phyloP scores from a whole-genome alignment of 1,284 basidiomycete species.

The Apiotrichum brassicae region DNA sequence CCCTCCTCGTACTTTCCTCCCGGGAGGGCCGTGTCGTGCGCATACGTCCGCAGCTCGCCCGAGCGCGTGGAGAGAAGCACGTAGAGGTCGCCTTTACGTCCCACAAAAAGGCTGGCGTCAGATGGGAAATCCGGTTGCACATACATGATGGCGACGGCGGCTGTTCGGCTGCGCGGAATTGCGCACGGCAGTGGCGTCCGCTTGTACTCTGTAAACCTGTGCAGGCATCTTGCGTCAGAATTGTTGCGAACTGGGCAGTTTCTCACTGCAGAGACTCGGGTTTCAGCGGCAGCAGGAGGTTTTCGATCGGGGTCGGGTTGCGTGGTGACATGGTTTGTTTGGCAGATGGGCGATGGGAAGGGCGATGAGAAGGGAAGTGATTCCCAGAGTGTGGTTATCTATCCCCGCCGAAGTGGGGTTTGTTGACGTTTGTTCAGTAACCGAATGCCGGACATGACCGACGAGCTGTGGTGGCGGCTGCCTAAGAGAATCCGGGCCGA shows the following conservation, averaged over 20 bases:
- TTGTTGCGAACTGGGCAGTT: no score
- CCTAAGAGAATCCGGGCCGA: no score
- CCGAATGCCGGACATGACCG: constrained; percentile 1
- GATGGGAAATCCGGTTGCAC: background rate
- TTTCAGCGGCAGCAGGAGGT: constrained; percentile 36
- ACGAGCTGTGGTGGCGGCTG: no score
- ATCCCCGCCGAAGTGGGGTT: background rate
- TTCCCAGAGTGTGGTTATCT: no score
- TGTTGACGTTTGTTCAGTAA: background rate
- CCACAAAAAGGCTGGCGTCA: constrained; percentile 58
- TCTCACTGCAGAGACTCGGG: constrained; percentile 35
- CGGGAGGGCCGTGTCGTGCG: constrained; percentile 75
- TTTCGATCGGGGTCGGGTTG: constrained; percentile 30
- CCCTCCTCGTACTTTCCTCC: constrained; percentile 68
- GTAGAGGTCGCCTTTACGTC: constrained; percentile 70
- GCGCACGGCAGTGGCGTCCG: constrained; percentile 13
- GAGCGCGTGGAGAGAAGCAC: constrained; percentile 64
- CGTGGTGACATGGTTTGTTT: constrained; percentile 12
- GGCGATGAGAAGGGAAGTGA: background rate
- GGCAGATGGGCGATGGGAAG: background rate
- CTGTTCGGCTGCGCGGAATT: constrained; percentile 29
- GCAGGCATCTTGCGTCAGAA: constrained; percentile 31
- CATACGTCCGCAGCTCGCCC: constrained; percentile 62
- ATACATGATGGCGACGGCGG: constrained; percentile 41
- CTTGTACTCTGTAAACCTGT: constrained; percentile 32